Evolutionary conservation across 257 asterid genomes (phyloP).

Genomic region (Penstemon newberryi): DNA sequence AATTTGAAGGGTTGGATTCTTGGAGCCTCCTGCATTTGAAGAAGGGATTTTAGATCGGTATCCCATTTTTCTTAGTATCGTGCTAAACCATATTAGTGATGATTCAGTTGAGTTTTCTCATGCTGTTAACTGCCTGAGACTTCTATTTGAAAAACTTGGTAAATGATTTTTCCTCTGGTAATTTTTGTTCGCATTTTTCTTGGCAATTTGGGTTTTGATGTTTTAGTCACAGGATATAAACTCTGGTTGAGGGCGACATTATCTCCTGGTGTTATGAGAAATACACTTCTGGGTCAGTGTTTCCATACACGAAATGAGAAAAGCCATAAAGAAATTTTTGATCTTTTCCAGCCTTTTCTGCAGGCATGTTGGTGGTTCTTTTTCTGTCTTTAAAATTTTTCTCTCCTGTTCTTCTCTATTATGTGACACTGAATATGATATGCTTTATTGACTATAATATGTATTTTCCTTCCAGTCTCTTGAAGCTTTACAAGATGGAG

Average conservation of each 20-base stretch:
- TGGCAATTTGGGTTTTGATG: slow-evolving; percentile 22
- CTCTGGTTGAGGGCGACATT: slow-evolving; percentile 93
- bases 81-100: slow-evolving; percentile 89
- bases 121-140: slow-evolving; percentile 90
- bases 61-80: slow-evolving; percentile 91
- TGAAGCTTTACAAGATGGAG: slow-evolving; percentile 98
- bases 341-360: slow-evolving; percentile 93
- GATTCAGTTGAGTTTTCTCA: slow-evolving; percentile 87
- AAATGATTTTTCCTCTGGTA: slow-evolving; percentile 34
- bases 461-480: slow-evolving; percentile 67
- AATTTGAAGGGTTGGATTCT: slow-evolving; percentile 81
- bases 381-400: neutral
- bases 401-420: neutral
- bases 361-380: slow-evolving; percentile 61
- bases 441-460: slow-evolving; percentile 19
- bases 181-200: slow-evolving; percentile 17
- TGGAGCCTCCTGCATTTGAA: slow-evolving; percentile 96
- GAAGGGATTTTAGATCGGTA: slow-evolving; percentile 94
- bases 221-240: slow-evolving; percentile 68
- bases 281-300: slow-evolving; percentile 94
- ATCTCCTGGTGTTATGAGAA: slow-evolving; percentile 96
- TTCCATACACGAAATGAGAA: slow-evolving; percentile 97
- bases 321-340: slow-evolving; percentile 97
- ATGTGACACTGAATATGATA: neutral
- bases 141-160: slow-evolving; percentile 96